Evolutionary conservation across 2,329 filamentous ascomycete genomes (phyloP), one percentile per base, ranked within the genome.

Genomic region (Pyrenochaeta sp.): DNA sequence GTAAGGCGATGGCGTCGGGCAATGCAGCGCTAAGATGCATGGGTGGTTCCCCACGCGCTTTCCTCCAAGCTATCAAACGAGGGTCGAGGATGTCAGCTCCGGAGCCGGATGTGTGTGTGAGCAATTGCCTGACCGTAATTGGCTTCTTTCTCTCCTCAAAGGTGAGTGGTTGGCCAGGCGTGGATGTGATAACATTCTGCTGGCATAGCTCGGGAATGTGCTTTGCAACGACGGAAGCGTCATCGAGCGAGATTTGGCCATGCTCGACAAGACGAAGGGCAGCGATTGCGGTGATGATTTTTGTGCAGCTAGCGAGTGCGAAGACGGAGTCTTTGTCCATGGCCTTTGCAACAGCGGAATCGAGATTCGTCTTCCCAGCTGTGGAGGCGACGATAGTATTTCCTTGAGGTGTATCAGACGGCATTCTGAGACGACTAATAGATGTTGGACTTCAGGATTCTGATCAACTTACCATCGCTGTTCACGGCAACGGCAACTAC

Each of bases 291-390:
- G 63, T 66, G 50, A 68, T 52, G 15, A 69, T 37, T 44, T 71
- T 71, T 1, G 78, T 80, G 64, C 79, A 82, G 4, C 75, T 79
- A 3, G 80, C 80, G n/a, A 83, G 80, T 76, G 78, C 81, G 59
- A 86, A 88, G 2, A 85, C 43, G 7, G 40, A 42, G 27, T 42
- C 11, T 42, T 30, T 17, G 23, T 42, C 40, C 10, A 42, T 29
- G 15, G 21, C 4, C 4, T 12, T 17, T 11, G 27, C 20, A 1
- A 45, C 45, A 30, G 43, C 29, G 10, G 18, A 12, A 9, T 42
- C 12, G 6, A 60, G 36, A 35, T 23, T 36, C 9, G 39, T 54
- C 14, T 49, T 42, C 9, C 57, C 58, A 7, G 46, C 45, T n/a
- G 49, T 18, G n/a, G 54, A 39, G 4, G 43, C 12, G 15, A 55